A percentile compares a stretch with the other conserved stretches of the same genome.
phyloP scores from a whole-genome alignment of 2,329 filamentous ascomycete species.

The Cytospora chrysosperma region DNA sequence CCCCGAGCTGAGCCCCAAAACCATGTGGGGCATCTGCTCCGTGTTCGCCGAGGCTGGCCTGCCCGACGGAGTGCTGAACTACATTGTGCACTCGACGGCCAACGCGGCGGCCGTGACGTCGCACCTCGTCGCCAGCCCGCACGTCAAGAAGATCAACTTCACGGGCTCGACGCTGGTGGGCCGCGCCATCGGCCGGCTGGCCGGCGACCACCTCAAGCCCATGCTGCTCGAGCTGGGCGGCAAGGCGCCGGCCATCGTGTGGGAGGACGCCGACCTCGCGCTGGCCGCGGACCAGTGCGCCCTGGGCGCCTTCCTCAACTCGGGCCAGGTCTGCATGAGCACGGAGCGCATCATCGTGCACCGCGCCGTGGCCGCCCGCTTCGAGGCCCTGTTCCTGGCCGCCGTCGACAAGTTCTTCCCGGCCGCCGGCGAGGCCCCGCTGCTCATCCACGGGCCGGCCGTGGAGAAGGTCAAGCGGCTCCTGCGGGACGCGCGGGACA shows the following conservation, averaged over 20 bases:
- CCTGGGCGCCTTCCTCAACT: conserved; percentile 69
- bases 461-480: conserved; percentile 65
- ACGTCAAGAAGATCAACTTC: conserved; percentile 80
- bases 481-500: conserved; percentile 64
- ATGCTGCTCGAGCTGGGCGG: conserved; percentile 79
- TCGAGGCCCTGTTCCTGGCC: conserved; percentile 43
- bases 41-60: conserved; percentile 73
- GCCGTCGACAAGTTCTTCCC: conserved; percentile 45
- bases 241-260: conserved; percentile 76
- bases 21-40: conserved; percentile 60
- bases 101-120: conserved; percentile 67
- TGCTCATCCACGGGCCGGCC: conserved; percentile 68
- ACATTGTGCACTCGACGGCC: conserved; percentile 64
- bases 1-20: conserved; percentile 65
- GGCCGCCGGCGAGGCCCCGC: conserved; percentile 61
- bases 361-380: conserved; percentile 44
- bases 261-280: conserved; percentile 75
- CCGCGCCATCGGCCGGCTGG: conserved; percentile 66
- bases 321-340: conserved; percentile 82
- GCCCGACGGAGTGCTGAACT: conserved; percentile 71
- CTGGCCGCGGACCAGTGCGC: conserved; percentile 68
- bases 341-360: conserved; percentile 72
- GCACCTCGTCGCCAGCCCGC: conserved; percentile 64
- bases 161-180: conserved; percentile 77
- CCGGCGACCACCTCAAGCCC: conserved; percentile 75